These are phyloP conservation scores for Verticillium albo-atrum DNA, from an alignment of 2,329 filamentous ascomycete species.

Conservation along the genomic window DNA sequence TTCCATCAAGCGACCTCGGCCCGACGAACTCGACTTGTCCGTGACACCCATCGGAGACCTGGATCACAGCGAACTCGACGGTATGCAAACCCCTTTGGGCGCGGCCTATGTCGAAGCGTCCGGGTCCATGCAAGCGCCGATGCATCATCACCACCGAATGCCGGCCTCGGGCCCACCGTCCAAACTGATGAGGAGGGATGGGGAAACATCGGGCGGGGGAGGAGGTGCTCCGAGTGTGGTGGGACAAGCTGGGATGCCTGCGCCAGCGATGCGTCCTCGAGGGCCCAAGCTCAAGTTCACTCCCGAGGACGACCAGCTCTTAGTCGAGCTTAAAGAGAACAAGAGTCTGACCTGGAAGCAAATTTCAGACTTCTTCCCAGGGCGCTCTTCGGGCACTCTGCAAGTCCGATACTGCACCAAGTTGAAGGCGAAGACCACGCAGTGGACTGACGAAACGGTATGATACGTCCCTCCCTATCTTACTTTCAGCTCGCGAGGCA, in stretches of 20 bases:
- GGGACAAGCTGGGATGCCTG: constrained; percentile 81
- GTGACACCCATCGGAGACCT: constrained; percentile 46
- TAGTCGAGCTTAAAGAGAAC: constrained; percentile 90
- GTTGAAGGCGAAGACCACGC: constrained; percentile 86
- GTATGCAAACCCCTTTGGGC: constrained; percentile 50
- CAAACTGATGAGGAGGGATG: constrained; percentile 62
- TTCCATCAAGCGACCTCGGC: constrained; percentile 47
- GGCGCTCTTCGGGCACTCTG: constrained; percentile 81
- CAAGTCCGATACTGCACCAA: constrained; percentile 96
- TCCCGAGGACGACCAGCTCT: constrained; percentile 79
- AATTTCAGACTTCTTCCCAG: constrained; percentile 94
- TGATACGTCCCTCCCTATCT: constrained; percentile 26
- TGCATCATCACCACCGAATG: constrained; percentile 77
- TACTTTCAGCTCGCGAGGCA: neutral
- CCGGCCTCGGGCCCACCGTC: constrained; percentile 68
- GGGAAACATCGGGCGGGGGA: constrained; percentile 38
- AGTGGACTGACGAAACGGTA: constrained; percentile 93
- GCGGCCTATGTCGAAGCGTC: constrained; percentile 44
- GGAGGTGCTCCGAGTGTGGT: constrained; percentile 78
- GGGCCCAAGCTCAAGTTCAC: constrained; percentile 94
- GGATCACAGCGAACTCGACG: constrained; percentile 50
- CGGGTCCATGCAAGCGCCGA: constrained; percentile 42
- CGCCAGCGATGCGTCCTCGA: constrained; percentile 72
- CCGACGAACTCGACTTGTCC: constrained; percentile 55
- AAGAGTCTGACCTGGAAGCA: constrained; percentile 96